Evolutionary conservation across 345 rosid species (phyloP).

Genomic region (Viola odorata): DNA sequence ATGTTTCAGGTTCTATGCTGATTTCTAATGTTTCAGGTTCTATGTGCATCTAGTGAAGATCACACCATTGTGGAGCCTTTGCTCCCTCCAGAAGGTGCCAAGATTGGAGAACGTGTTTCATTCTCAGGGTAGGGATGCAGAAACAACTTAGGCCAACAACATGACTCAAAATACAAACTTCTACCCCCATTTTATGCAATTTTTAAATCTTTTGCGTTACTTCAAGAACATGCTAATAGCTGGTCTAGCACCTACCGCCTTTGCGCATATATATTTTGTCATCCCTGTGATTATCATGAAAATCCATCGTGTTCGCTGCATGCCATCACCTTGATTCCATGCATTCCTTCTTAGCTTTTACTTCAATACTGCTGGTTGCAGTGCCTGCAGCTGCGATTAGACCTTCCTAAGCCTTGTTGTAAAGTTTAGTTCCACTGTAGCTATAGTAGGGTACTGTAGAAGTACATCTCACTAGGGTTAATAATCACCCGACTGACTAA

Average conservation of each 20-base stretch:
- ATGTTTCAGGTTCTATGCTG: conserved; percentile 52
- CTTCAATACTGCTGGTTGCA: not conserved
- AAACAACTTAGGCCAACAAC: conserved; percentile 1
- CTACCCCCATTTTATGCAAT: not conserved
- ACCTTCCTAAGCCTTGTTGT: too few relatives aligned
- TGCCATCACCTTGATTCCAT: not conserved
- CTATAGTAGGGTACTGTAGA: too few relatives aligned
- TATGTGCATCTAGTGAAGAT: conserved; percentile 86
- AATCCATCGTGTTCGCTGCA: not conserved
- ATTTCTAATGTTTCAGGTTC: conserved; percentile 48
- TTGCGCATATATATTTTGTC: not conserved
- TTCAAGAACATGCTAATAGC: not conserved
- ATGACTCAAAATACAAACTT: not conserved
- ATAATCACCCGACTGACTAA: too few relatives aligned
- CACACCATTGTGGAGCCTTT: conserved; percentile 75
- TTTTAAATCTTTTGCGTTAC: not conserved
- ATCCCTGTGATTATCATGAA: not conserved
- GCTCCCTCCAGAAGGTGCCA: conserved; percentile 77
- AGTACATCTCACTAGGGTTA: too few relatives aligned
- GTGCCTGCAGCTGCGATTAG: too few relatives aligned
- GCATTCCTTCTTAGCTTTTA: not conserved
- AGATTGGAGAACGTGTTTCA: conserved; percentile 63
- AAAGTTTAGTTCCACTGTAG: too few relatives aligned
- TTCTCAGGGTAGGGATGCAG: conserved; percentile 60
- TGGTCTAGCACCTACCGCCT: not conserved